Percentiles rank a stretch among this genome's conserved stretches.
These are phyloP conservation scores for Heliamphora pulchella DNA, from an alignment of 179 eudicot species.

Conservation along the genomic window DNA sequence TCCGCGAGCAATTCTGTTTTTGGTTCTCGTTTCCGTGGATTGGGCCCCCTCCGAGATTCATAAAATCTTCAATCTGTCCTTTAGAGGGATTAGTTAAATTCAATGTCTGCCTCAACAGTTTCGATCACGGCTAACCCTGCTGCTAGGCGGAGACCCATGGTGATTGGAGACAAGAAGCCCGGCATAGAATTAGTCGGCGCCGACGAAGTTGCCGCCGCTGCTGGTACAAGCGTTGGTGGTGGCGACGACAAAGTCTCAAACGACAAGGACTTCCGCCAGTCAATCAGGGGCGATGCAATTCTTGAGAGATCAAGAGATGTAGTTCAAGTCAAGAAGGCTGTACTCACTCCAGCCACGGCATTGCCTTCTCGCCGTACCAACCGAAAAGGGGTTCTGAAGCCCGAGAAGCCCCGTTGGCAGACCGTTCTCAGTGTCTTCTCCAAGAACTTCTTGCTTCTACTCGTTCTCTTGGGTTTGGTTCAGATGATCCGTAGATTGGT, in stretches of 20 bases:
- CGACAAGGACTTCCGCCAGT: conserved; percentile 39
- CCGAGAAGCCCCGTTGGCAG: conserved; percentile 47
- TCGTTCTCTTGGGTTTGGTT: conserved; percentile 45
- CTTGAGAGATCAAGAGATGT: conserved; percentile 39
- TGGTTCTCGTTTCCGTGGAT: background rate
- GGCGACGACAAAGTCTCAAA: conserved; percentile 2
- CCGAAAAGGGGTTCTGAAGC: conserved; percentile 22
- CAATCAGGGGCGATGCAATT: conserved; percentile 37
- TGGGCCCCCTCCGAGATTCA: background rate
- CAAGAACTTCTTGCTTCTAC: conserved; percentile 56
- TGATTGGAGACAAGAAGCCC: conserved; percentile 38
- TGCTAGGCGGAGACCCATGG: conserved; percentile 42
- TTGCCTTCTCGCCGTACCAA: conserved; percentile 13
- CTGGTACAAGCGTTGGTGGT: conserved; percentile 18
- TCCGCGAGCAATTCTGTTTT: background rate
- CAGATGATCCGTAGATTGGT: conserved; percentile 55
- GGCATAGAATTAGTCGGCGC: conserved; percentile 23
- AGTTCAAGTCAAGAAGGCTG: conserved; percentile 26
- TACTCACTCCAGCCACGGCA: conserved; percentile 18
- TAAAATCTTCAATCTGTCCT: background rate
- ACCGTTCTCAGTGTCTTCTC: conserved; percentile 48
- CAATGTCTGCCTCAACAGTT: conserved; percentile 73
- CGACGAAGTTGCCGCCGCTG: conserved; percentile 11
- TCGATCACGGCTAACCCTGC: conserved; percentile 58
- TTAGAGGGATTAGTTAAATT: background rate